phyloP scores from a whole-genome alignment of 2,329 filamentous ascomycete genomes.

The Thelonectria olida region DNA sequence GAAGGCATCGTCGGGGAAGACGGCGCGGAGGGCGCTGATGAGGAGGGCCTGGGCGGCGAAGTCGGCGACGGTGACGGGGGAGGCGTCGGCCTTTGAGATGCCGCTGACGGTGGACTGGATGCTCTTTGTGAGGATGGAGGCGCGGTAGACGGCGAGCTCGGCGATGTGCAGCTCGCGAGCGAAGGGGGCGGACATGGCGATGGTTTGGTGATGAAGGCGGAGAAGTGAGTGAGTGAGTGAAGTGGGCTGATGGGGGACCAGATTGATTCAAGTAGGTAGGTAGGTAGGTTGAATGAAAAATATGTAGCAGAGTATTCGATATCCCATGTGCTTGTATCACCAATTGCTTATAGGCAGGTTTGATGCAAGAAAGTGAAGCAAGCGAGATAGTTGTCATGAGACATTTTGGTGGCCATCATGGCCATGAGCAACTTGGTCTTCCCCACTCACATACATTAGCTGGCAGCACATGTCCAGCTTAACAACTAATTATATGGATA shows the following conservation, averaged over 20 bases:
- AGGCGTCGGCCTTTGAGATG: slow-evolving; percentile 65
- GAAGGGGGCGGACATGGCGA: slow-evolving; percentile 36
- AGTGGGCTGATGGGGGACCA: too few relatives aligned
- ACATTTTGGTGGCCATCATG: not conserved
- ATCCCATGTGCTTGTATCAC: too few relatives aligned
- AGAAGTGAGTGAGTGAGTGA: not conserved
- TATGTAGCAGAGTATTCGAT: too few relatives aligned
- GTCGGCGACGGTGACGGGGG: slow-evolving; percentile 71
- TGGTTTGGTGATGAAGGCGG: not conserved
- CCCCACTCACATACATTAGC: not conserved
- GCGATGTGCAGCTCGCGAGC: slow-evolving; percentile 45
- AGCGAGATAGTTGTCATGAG: slow-evolving; percentile 3
- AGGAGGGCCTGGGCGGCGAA: slow-evolving; percentile 71
- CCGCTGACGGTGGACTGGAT: slow-evolving; percentile 54
- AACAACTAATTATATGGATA: too few relatives aligned
- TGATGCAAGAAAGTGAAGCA: too few relatives aligned
- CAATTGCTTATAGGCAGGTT: too few relatives aligned
- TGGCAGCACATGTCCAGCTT: too few relatives aligned
- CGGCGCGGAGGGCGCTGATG: slow-evolving; percentile 62
- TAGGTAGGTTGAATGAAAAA: too few relatives aligned
- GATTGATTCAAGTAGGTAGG: too few relatives aligned
- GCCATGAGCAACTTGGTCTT: not conserved
- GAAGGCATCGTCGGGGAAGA: slow-evolving; percentile 65
- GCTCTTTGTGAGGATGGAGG: slow-evolving; percentile 65
- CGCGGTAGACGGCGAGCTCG: slow-evolving; percentile 61